A percentile compares a stretch with the other conserved stretches of the same genome.
Evolutionary conservation across 768 basidiomycete species (phyloP).

Genomic region (Hericium erinaceus): DNA sequence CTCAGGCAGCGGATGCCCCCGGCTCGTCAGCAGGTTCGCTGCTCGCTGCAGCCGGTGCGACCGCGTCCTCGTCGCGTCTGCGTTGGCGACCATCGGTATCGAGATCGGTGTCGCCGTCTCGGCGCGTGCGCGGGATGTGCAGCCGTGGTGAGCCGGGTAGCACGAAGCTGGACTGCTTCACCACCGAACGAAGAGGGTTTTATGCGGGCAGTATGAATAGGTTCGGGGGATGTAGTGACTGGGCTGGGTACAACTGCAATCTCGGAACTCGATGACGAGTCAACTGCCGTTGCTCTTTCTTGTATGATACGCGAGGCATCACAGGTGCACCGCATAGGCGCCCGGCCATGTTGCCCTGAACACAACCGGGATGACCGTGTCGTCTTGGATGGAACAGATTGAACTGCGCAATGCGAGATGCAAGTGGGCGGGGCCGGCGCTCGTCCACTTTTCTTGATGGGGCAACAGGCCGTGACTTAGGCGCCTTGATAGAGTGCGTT

Average conservation of each 20-base stretch:
- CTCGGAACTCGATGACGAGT: not conserved
- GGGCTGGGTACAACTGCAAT: not conserved
- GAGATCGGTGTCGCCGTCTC: not conserved
- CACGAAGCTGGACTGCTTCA: not conserved
- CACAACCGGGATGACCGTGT: not conserved
- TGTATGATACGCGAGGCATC: not conserved
- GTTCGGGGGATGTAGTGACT: not conserved
- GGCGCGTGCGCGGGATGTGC: not conserved
- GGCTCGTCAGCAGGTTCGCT: conserved; percentile 12
- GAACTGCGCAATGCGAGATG: not conserved
- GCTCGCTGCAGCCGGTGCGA: conserved; percentile 11
- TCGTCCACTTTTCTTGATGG: not conserved
- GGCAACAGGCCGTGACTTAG: not conserved
- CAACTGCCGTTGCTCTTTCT: too few relatives aligned
- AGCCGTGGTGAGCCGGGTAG: not conserved
- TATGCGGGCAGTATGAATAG: not conserved
- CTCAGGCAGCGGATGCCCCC: conserved; percentile 10
- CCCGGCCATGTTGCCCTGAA: not conserved
- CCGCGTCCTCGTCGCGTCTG: not conserved
- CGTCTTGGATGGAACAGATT: not conserved
- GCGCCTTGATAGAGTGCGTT: not conserved
- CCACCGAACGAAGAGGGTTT: not conserved
- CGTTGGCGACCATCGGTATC: not conserved
- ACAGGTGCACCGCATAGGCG: not conserved
- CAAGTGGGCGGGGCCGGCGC: not conserved